Base-by-base conservation (phyloP, 192 early-diverging fungal species). In the Coemansia furcata region DNA sequence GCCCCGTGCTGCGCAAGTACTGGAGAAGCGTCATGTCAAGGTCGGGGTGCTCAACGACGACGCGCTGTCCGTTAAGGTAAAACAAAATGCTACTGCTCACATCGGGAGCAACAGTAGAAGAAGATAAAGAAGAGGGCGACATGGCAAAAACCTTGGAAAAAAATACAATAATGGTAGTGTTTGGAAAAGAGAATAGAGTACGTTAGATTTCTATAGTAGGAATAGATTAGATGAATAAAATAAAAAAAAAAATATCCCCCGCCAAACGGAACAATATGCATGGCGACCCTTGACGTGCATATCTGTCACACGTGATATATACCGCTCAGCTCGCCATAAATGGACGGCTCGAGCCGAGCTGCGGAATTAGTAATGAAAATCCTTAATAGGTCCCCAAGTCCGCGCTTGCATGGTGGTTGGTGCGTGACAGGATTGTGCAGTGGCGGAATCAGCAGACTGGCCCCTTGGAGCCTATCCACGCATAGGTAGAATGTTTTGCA, bases 21-120 rank as follows among this genome's bases (percentile, higher is more conserved):
- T 88, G 86, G 26, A 91, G 78, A 40, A 89, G 69, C 15, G 89
- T 91, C 58, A 77, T 72, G 49, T 89, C 86, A n/a, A 89, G 86
- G 68, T 88, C 87, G 6, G 87, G 88, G 37, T 82, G 77, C 30
- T 77, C 72, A 9, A 89, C 62, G 17, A 73, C 69, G 23, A 87
- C 80, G 44, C 75, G 82, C 29, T 80, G 73, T 33, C 85, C 86
- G 76, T 90, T 90, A 43, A 90, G 73, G 62, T 87, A 90, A 62
- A 90, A 87, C 63, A 80, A 61, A 6, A 90, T 62, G 26, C 30
- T 33, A 54, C 19, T 40, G 39, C 14, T 49, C 9, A 5, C 19
- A 49, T 2, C 9, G n/a, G 10, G 19, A 21, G 19, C 21, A 32
- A 6, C 19, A 32, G 10, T 9, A 30, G 14, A 2, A 52, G 26